phyloP scores from a whole-genome alignment of 2,329 filamentous ascomycete species.

The Xylariaceae sp. region DNA sequence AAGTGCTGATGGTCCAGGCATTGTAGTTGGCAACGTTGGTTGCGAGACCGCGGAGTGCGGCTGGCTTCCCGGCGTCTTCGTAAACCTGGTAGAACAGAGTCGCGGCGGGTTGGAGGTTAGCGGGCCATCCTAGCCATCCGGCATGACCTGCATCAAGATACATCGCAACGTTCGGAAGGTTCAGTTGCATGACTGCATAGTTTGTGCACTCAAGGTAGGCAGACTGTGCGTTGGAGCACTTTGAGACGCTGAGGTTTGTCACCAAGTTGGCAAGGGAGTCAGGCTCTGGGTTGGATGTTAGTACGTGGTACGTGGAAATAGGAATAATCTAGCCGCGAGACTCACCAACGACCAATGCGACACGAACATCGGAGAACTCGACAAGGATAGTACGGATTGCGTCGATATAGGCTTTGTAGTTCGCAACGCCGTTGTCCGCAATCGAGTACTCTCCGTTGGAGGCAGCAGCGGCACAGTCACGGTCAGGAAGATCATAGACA shows the following conservation, averaged over 20 bases:
- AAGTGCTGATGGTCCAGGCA: slow-evolving; percentile 39
- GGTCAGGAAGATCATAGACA: slow-evolving; percentile 57
- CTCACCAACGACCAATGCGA: slow-evolving; percentile 44
- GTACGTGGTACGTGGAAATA: slow-evolving; percentile 9
- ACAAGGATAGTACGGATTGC: slow-evolving; percentile 41
- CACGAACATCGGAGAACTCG: slow-evolving; percentile 42
- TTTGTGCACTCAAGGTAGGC: slow-evolving; percentile 49
- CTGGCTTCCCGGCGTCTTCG: slow-evolving; percentile 48
- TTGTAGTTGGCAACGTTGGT: slow-evolving; percentile 63
- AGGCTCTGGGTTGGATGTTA: slow-evolving; percentile 42
- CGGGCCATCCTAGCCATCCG: slow-evolving; percentile 58
- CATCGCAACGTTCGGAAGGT: slow-evolving; percentile 56
- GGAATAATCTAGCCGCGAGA: slow-evolving; percentile 17
- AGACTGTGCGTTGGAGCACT: slow-evolving; percentile 46
- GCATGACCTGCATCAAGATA: slow-evolving; percentile 58
- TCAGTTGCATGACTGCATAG: slow-evolving; percentile 51
- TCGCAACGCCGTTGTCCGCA: slow-evolving; percentile 47
- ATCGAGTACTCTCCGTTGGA: slow-evolving; percentile 57
- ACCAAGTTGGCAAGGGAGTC: slow-evolving; percentile 59
- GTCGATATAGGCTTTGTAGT: slow-evolving; percentile 57
- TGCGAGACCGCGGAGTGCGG: slow-evolving; percentile 50
- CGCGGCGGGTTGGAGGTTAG: slow-evolving; percentile 50
- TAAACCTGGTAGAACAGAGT: slow-evolving; percentile 46
- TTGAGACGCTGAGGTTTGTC: slow-evolving; percentile 51
- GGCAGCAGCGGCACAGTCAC: slow-evolving; percentile 56